Percentiles rank a stretch among this genome's conserved stretches.
Conservation (phyloP, 73 alveolate species). For the Paraurostyla sp. region DNA sequence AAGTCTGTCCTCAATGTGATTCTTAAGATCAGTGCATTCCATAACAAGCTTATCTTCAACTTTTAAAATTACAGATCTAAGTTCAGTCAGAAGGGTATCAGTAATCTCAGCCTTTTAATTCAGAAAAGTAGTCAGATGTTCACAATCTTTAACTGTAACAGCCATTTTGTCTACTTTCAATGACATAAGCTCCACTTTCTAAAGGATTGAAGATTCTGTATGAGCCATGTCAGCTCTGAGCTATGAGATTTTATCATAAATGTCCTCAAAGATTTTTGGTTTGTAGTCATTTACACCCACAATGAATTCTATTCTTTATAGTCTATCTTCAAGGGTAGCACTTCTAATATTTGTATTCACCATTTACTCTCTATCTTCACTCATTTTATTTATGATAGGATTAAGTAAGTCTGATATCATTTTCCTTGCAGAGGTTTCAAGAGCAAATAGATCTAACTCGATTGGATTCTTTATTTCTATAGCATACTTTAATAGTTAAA, state of each 20-base stretch:
- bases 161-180: neutral
- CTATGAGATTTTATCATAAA: neutral
- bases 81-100: neutral
- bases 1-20: neutral
- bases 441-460: slow-evolving; percentile 44
- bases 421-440: slow-evolving; percentile 42
- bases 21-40: slow-evolving; percentile 20
- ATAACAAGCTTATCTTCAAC: neutral
- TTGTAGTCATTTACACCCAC: neutral
- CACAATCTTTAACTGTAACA: slow-evolving; percentile 23
- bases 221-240: neutral
- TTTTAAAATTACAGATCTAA: neutral
- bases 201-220: neutral
- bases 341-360: neutral
- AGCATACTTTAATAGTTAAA: neutral
- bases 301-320: neutral
- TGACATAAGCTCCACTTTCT: slow-evolving; percentile 1
- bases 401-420: slow-evolving; percentile 34
- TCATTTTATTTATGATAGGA: slow-evolving; percentile 34
- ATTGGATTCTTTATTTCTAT: slow-evolving; percentile 42
- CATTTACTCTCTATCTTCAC: slow-evolving; percentile 25
- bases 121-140: neutral
- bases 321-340: neutral
- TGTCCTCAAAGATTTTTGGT: slow-evolving; percentile 59
- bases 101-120: slow-evolving; percentile 30